Base-by-base conservation (phyloP, 352 stramenopile genomes). In the Phytophthora multivora region DNA sequence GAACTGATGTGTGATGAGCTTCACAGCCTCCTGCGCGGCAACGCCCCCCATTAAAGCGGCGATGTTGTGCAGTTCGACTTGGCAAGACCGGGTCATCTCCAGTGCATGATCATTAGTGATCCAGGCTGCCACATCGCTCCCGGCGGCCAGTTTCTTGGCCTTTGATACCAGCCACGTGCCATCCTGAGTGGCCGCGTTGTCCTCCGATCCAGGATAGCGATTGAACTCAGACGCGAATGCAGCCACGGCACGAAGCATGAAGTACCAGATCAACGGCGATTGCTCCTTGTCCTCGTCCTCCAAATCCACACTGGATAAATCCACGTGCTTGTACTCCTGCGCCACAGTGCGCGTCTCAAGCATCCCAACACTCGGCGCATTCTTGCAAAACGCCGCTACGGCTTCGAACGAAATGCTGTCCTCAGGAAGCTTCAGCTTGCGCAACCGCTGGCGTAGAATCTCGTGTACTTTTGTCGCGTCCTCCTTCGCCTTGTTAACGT, bases 1-100 rank as follows among this genome's bases (percentile, higher is more conserved):
- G 66, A 99, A 99, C 74, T 99, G 95, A 46, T 97, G 87, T 36
- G 97, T 99, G 72, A 99, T 97, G 41, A 99, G 67, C 75, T 99
- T 99, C 45, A 99, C 83, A 13, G 95, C 96, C 64, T 99, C 97
- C 71, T 99, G 97, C 26, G 92, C 90, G 2, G 96, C 97, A 15
- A 99, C 88, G 16, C 96, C 97, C n/a, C 97, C 97, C 49, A 99
- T 83, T 16, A 99, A 73, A 21, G 93, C 90, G 4, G 95, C 93
- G 47, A 98, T 84, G 36, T 88, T 96, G 73, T 99, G 96, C 51
- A 98, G 71, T 70, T 99, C 95, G 0, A 88, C 88, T 49, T 96
- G 89, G 42, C 86, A 93, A 36, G 96, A 98, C 1, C 97, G 89
- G 10, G 87, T 90, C 60, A 99, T 87, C 71, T 99, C 97, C 26